Evolutionary conservation across 306 rosid genomes (phyloP), one percentile per base, ranked within the genome.

Genomic region (Castanea sativa): DNA sequence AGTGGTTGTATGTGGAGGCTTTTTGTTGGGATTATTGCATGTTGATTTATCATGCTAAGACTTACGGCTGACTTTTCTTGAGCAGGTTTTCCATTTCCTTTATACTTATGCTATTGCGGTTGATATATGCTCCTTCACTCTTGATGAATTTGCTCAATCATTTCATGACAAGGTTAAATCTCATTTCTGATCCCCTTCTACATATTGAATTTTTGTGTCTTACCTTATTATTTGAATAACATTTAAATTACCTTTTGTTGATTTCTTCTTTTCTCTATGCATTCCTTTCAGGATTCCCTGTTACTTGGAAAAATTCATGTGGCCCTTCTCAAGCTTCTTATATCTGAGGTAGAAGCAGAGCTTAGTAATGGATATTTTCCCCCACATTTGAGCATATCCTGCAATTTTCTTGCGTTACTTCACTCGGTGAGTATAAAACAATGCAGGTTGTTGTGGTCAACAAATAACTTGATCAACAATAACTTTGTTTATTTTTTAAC

Each of bases 71-170:
- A 78, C 73, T 86, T 74, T 81, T 19, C 64, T 73, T 82, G 80
- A 69, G 73, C 93, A 93, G 99, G 94, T 89, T 76, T 88, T 95
- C 84, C 98, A 93, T 87, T 95, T 95, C 86, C 88, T 95, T 73
- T 95, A 87, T 83, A 95, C 99, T 2, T 90, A 88, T 82, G 94
- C 97, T 69, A 20, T 79, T 25, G 80, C 86, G 58, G 83, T 88
- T 58, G 88, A 88, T 79, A 78, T 89, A 74, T 89, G 93, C 79
- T 83, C 98, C 84, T 95, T 95, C 92, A 95, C 92, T 53, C 92
- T 93, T 76, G 99, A 95, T 83, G 97, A 95, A 84, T 87, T 95
- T 81, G 92, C 90, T 82, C 97, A 91, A 86, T 90, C 99, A 69
- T 90, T 95, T 90, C 94, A 89, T 79, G 97, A 95, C 72, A 93